Conservation (phyloP, 345 rosid genomes). For the Eucalyptus erythrocorys region DNA sequence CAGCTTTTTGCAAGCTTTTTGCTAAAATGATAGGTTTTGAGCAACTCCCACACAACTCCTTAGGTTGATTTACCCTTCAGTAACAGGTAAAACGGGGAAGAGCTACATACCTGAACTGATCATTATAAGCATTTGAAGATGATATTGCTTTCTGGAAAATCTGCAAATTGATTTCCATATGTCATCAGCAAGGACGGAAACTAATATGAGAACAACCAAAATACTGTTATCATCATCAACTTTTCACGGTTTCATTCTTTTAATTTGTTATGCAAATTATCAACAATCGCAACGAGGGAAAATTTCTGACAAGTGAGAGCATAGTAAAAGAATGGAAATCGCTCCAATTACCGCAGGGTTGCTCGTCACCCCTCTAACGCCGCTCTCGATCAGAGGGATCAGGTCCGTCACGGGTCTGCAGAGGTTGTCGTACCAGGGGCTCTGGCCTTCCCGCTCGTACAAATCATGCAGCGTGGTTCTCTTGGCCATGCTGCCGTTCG, state of each 20-base stretch:
- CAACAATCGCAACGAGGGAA: background rate
- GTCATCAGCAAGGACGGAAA: background rate
- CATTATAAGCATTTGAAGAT: slow-evolving; percentile 91
- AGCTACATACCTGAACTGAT: slow-evolving; percentile 65
- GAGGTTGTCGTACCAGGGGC: slow-evolving; percentile 99
- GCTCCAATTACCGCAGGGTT: slow-evolving; percentile 75
- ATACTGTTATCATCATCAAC: background rate
- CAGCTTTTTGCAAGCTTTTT: background rate
- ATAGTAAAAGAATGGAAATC: background rate
- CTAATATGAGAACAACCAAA: background rate
- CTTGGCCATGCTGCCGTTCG: slow-evolving; percentile 44
- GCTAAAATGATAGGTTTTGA: background rate
- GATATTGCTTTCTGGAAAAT: slow-evolving; percentile 98
- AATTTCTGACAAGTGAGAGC: background rate
- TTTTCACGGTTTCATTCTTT: background rate
- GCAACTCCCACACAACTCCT: background rate
- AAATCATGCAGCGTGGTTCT: slow-evolving; percentile 86
- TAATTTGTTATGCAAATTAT: background rate
- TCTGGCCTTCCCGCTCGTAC: slow-evolving; percentile 85
- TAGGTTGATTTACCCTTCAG: background rate
- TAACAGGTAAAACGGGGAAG: background rate
- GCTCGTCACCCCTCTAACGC: slow-evolving; percentile 99
- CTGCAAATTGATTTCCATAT: slow-evolving; percentile 29
- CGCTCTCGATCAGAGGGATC: slow-evolving; percentile 72
- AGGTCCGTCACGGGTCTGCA: slow-evolving; percentile 94